These are phyloP conservation scores for Phytophthora pistaciae DNA, from an alignment of 352 stramenopile species.

Conservation along the genomic window DNA sequence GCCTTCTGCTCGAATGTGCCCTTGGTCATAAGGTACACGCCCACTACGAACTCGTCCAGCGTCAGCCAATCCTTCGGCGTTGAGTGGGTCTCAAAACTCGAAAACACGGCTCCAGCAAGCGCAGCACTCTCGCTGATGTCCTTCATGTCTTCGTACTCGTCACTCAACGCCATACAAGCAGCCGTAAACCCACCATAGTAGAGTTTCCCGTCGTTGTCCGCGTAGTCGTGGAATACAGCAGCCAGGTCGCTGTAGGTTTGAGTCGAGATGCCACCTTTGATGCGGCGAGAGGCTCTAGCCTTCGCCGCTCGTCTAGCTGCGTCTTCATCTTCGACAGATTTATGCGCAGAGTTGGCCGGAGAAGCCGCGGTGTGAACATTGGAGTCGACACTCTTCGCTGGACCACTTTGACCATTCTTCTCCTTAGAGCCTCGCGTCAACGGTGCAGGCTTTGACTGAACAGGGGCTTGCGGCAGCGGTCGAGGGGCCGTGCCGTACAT, in stretches of 20 bases:
- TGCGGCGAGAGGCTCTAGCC: conserved; percentile 28
- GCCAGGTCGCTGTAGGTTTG: conserved; percentile 66
- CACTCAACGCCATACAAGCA: conserved; percentile 65
- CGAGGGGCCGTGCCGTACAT: conserved; percentile 48
- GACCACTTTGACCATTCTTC: conserved; percentile 3
- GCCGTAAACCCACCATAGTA: conserved; percentile 71
- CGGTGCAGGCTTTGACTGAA: background rate
- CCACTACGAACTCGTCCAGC: conserved; percentile 83
- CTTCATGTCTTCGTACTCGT: conserved; percentile 70
- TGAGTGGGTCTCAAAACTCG: conserved; percentile 68
- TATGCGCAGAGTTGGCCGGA: background rate
- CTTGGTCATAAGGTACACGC: conserved; percentile 85
- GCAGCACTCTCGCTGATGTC: conserved; percentile 68
- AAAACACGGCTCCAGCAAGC: conserved; percentile 79
- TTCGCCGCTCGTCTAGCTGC: conserved; percentile 19
- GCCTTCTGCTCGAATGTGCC: conserved; percentile 85
- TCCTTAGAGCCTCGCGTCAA: background rate
- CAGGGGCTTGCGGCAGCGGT: conserved; percentile 9
- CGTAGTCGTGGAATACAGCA: conserved; percentile 61
- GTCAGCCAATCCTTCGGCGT: conserved; percentile 75
- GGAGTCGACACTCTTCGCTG: background rate
- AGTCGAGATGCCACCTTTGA: conserved; percentile 62
- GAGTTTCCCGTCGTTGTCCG: conserved; percentile 60
- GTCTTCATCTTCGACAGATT: conserved; percentile 10
- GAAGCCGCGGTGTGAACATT: background rate